A percentile compares a stretch with the other conserved stretches of the same genome.
These are phyloP conservation scores for Sechiopsis laciniata DNA, from an alignment of 306 rosid species.

Conservation along the genomic window DNA sequence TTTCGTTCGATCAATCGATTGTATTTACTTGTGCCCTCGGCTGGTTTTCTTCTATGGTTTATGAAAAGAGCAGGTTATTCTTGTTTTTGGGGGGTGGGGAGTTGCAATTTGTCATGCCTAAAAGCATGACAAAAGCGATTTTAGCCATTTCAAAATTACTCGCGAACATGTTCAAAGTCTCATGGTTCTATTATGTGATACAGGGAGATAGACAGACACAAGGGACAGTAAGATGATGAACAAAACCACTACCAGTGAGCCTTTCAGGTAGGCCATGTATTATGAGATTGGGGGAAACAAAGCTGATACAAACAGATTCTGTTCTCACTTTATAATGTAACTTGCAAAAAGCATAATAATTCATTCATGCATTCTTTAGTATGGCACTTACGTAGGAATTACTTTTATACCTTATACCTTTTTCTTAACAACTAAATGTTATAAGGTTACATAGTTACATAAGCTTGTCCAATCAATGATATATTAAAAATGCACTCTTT, in stretches of 20 bases:
- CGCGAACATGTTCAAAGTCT: not conserved
- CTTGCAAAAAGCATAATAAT: not conserved
- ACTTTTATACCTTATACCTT: too few species aligned
- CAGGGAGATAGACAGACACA: not conserved
- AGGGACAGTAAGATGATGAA: not conserved
- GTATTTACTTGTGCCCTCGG: not conserved
- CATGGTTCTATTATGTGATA: not conserved
- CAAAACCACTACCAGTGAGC: not conserved
- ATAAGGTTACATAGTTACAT: too few species aligned
- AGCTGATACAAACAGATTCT: not conserved
- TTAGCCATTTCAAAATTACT: too few species aligned
- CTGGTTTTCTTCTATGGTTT: too few species aligned
- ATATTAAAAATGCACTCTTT: not conserved
- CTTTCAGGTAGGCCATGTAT: not conserved
- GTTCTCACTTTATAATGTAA: not conserved
- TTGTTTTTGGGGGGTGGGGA: too few species aligned
- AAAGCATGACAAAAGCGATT: too few species aligned
- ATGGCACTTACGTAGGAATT: too few species aligned
- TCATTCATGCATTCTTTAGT: too few species aligned
- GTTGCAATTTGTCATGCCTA: too few species aligned
- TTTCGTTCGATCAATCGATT: not conserved
- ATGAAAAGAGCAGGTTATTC: too few species aligned
- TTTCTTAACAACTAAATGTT: too few species aligned
- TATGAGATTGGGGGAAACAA: not conserved
- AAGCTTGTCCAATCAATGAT: too few species aligned